Base-by-base conservation (phyloP, 257 asterid genomes). In the Fraxinus excelsior region DNA sequence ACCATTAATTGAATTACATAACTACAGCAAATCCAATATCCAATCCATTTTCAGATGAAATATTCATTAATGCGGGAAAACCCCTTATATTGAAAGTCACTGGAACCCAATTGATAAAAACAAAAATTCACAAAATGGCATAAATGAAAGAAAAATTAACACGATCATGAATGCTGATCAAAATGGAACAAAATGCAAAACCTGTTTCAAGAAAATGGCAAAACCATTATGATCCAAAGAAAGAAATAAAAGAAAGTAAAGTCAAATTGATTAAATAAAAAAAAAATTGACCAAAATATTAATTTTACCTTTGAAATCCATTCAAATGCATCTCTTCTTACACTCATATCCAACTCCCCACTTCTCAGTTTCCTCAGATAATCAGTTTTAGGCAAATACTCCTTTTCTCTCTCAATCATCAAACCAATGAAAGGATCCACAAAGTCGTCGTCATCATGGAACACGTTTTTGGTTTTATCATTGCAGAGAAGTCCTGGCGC, bases 271-370 rank as follows among this genome's bases (percentile, higher is more conserved):
- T 38, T 38, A 38, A 38, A 38, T 8, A n/a, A n/a, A 38, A 37
- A 38, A 3, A 37, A 38, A 38, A 40, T 28, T 31, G 34, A 31
- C 13, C 56, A 67, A 32, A 62, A 76, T 14, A 71, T 16, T 32
- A 14, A 51, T 14, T 44, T 49, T 72, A 93, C 98, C 96, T 91
- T 91, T 78, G 83, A 73, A 86, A 90, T 90, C 97, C 98, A 94
- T 78, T 90, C 92, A 83, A 90, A 76, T 64, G 97, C 91, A 64
- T 85, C 88, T 46, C 80, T 86, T 83, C 98, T 89, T 60, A 80
- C 70, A 58, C 85, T 82, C 87, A 84, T 65, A 85, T 92, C 96
- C 81, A 90, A 78, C 72, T 87, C 92, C 18, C 97, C 97, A 78
- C 53, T 76, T 82, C 88, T 94, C 86, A 94, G 74, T 81, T 96